phyloP scores from a whole-genome alignment of 2,329 filamentous ascomycete genomes.

The Calonectria pteridis region DNA sequence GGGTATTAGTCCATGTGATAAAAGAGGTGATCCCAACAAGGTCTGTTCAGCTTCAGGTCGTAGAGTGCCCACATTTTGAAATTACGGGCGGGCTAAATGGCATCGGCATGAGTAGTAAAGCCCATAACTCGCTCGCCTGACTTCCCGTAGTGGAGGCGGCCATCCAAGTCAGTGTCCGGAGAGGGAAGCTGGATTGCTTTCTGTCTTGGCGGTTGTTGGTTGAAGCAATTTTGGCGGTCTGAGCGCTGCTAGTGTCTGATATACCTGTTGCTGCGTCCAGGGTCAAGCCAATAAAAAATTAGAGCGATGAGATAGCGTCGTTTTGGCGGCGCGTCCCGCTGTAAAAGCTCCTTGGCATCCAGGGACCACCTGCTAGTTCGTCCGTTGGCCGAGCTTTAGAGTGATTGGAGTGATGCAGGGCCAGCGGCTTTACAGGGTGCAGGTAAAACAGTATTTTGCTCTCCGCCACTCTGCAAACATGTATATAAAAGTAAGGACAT shows the following conservation, averaged over 20 bases:
- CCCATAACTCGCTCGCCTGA: neutral
- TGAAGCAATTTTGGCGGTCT: too few species aligned
- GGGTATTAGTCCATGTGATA: too few species aligned
- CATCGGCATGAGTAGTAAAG: neutral
- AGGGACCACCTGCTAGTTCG: neutral
- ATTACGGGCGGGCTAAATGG: neutral
- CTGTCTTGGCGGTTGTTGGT: neutral
- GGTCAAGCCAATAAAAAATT: neutral
- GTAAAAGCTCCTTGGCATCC: neutral
- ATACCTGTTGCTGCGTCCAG: neutral
- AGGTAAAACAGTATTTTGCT: too few species aligned
- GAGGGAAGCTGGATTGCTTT: neutral
- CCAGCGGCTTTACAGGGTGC: too few species aligned
- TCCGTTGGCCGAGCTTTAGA: too few species aligned
- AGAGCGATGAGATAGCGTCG: neutral
- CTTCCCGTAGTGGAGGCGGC: too few species aligned
- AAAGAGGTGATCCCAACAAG: too few species aligned
- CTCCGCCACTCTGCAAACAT: neutral
- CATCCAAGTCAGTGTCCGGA: too few species aligned
- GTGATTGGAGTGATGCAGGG: too few species aligned
- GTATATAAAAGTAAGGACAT: neutral
- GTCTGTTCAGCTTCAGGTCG: too few species aligned
- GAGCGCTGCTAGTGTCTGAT: too few species aligned
- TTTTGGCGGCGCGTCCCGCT: too few species aligned
- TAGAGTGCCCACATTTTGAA: neutral